Evolutionary conservation across 305 asterid species (phyloP).

Genomic region (Fraxinus sp.): DNA sequence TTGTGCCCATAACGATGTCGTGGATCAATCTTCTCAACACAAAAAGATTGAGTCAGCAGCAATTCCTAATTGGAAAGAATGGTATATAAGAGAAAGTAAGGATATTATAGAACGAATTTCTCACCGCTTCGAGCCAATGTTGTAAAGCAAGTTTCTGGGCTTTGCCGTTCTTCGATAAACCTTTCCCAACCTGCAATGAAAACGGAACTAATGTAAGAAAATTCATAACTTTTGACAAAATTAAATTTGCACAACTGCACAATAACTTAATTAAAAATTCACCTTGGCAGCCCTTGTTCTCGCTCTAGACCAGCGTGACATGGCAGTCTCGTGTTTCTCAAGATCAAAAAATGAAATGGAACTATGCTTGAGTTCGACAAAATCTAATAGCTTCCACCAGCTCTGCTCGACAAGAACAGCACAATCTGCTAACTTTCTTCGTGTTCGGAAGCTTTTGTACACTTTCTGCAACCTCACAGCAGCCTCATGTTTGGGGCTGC

Average conservation of each 20-base stretch:
- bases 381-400: constrained; percentile 1
- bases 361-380: background rate
- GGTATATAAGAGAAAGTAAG: background rate
- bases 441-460: constrained; percentile 14
- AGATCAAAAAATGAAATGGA: background rate
- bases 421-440: constrained; percentile 27
- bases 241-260: background rate
- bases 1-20: background rate
- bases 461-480: constrained; percentile 19
- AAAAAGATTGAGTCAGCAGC: background rate
- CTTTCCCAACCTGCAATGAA: background rate
- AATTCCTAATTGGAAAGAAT: background rate
- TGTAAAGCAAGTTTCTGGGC: background rate
- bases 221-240: background rate
- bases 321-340: background rate
- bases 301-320: background rate
- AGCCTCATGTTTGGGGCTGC: constrained; percentile 3
- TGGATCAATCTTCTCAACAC: background rate
- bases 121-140: background rate
- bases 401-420: constrained; percentile 18
- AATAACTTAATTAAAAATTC: background rate
- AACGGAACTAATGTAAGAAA: background rate
- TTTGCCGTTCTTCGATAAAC: background rate
- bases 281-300: background rate
- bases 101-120: background rate